Percentiles rank a stretch among this genome's conserved stretches.
phyloP scores from a whole-genome alignment of 1,139 yeast species.

The Zhuliangozyma parablackwelliae region DNA sequence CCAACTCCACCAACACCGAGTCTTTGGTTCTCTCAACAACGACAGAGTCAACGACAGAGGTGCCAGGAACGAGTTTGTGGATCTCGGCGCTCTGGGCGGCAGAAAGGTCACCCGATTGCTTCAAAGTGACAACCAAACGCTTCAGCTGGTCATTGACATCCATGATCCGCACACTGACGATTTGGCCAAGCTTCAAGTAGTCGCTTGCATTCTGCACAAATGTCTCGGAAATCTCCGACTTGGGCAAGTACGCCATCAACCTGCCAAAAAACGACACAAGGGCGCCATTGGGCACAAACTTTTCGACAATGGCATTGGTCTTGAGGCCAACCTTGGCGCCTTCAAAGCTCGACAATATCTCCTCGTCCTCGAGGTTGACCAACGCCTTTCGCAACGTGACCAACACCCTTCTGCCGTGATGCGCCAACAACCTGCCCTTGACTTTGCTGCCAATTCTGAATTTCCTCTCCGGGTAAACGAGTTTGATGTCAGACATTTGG shows the following conservation, averaged over 20 bases:
- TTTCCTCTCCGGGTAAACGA: constrained; percentile 87
- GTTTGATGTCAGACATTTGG: constrained; percentile 80
- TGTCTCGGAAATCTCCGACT: constrained; percentile 85
- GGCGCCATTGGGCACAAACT: constrained; percentile 73
- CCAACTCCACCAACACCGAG: constrained; percentile 62
- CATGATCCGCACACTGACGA: constrained; percentile 67
- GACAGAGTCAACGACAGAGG: constrained; percentile 55
- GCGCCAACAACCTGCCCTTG: constrained; percentile 60
- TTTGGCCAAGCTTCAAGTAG: constrained; percentile 78
- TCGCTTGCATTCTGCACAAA: constrained; percentile 75
- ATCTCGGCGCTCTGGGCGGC: constrained; percentile 47
- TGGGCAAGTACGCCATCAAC: constrained; percentile 76
- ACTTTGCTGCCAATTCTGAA: constrained; percentile 80
- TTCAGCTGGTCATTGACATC: constrained; percentile 51
- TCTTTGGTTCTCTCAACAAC: constrained; percentile 76
- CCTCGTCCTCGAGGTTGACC: constrained; percentile 61
- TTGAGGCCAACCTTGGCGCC: constrained; percentile 55
- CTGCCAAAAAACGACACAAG: constrained; percentile 79
- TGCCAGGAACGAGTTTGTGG: constrained; percentile 53
- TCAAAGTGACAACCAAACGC: constrained; percentile 69
- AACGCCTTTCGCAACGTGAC: constrained; percentile 82
- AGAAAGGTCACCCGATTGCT: constrained; percentile 54
- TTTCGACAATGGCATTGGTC: constrained; percentile 72
- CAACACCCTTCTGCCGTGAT: constrained; percentile 39
- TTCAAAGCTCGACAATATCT: constrained; percentile 48